Evolutionary conservation across 768 basidiomycete species (phyloP), one percentile per base, ranked within the genome.

Genomic region (Termitomyces sp.): DNA sequence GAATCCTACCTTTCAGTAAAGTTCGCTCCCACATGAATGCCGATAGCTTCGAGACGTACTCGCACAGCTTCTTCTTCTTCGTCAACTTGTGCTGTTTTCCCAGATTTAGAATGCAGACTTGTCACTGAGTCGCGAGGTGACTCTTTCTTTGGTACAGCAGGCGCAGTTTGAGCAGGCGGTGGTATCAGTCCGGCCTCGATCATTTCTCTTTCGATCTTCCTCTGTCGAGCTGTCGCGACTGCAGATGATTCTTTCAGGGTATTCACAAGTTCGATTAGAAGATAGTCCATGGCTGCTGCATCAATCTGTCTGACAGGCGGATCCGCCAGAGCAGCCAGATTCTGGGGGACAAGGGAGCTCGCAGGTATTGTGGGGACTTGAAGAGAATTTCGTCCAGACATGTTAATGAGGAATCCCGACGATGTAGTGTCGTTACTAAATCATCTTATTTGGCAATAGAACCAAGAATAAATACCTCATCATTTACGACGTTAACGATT

Each of bases 11-110:
- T 79, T 76, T 96, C 94, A 1, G 87, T 83, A 57, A 94, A 83
- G 67, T 90, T 92, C 4, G 87, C 85, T 1, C 94, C 94, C 2
- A 95, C 90, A 66, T 93, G 90, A 63, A 86, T 71, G 0, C 94
- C 94, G 59, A 98, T 91, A 7, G 83, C 77, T 69, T 96, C 93
- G 39, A 97, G 72, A 52, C 92, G 75, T 32, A 79, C 68, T 42
- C 84, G 73, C 12, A 92, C 69, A 9, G 79, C 88, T 50, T 89
- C 88, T 50, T 92, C 90, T 14, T 92, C 88, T 32, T 90, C 88
- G 58, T 87, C 86, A 41, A 72, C 63, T 16, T 63, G 63, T 26
- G 61, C 47, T 12, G 69, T 57, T 58, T 75, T 72, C 57, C 74
- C 68, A 36, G 72, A 66, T 55, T 72, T 53, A 60, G 71, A 72